These are phyloP conservation scores for Candida silvicultrix DNA, from an alignment of 805 yeast species.

Conservation along the genomic window DNA sequence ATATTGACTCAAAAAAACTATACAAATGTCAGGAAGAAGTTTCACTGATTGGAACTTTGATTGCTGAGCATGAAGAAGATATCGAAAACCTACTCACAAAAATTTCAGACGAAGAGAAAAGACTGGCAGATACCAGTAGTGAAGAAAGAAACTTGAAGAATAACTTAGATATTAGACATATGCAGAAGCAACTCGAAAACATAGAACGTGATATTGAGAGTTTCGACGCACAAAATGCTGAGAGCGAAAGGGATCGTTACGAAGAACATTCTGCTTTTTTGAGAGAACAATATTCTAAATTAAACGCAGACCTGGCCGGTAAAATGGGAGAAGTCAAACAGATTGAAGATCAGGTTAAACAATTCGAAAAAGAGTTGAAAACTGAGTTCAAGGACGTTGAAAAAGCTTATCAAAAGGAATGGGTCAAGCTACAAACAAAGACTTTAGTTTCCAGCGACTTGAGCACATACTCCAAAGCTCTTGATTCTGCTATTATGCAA, in stretches of 20 bases:
- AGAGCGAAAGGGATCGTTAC: slow-evolving; percentile 51
- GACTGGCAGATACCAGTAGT: slow-evolving; percentile 48
- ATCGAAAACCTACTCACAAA: slow-evolving; percentile 21
- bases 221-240: slow-evolving; percentile 53
- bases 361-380: slow-evolving; percentile 50
- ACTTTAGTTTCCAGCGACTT: slow-evolving; percentile 75
- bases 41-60: slow-evolving; percentile 10
- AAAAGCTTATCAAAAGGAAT: slow-evolving; percentile 55
- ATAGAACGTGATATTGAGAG: slow-evolving; percentile 34
- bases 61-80: slow-evolving; percentile 21
- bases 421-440: slow-evolving; percentile 72
- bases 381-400: slow-evolving; percentile 71
- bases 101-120: slow-evolving; percentile 31
- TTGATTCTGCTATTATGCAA: slow-evolving; percentile 90
- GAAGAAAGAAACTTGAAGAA: slow-evolving; percentile 59
- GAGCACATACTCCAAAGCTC: slow-evolving; percentile 71
- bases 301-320: slow-evolving; percentile 65
- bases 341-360: slow-evolving; percentile 60
- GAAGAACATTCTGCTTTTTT: slow-evolving; percentile 50
- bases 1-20: slow-evolving; percentile 1
- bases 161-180: slow-evolving; percentile 51
- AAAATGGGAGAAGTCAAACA: slow-evolving; percentile 84
- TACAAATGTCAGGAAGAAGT: slow-evolving; percentile 10
- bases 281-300: slow-evolving; percentile 39
- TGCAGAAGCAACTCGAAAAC: slow-evolving; percentile 31